phyloP scores from a whole-genome alignment of 2,329 filamentous ascomycete species.

The Colletotrichum trifolii region DNA sequence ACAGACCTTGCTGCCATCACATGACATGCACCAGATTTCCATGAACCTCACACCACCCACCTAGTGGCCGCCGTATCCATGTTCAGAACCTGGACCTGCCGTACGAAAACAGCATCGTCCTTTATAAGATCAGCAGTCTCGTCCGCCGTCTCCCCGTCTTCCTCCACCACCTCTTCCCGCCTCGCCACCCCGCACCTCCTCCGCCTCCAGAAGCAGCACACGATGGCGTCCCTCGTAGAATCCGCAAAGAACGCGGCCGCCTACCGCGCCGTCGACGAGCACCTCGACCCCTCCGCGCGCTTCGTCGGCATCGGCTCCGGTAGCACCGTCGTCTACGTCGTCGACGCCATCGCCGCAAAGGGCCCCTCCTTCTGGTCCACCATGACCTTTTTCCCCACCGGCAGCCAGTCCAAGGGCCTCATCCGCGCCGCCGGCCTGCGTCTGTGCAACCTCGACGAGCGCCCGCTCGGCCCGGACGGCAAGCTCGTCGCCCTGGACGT shows the following conservation, averaged over 20 bases:
- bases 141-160: background rate
- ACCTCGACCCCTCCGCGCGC: slow-evolving; percentile 71
- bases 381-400: slow-evolving; percentile 92
- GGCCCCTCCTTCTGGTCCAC: slow-evolving; percentile 62
- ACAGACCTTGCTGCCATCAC: slow-evolving; percentile 31
- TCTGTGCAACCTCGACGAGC: slow-evolving; percentile 80
- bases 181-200: slow-evolving; percentile 13
- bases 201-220: slow-evolving; percentile 6
- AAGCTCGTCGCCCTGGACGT: slow-evolving; percentile 76
- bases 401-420: slow-evolving; percentile 88
- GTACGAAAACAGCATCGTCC: background rate
- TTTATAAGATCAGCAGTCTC: slow-evolving; percentile 28
- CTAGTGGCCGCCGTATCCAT: slow-evolving; percentile 15
- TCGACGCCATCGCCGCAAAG: slow-evolving; percentile 79
- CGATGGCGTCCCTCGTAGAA: slow-evolving; percentile 64
- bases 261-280: slow-evolving; percentile 77
- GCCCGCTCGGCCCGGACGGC: slow-evolving; percentile 67
- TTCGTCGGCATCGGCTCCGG: slow-evolving; percentile 85
- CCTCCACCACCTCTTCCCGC: background rate
- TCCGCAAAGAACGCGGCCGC: slow-evolving; percentile 81
- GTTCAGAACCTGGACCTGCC: slow-evolving; percentile 18
- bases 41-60: slow-evolving; percentile 2
- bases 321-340: slow-evolving; percentile 85
- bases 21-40: slow-evolving; percentile 28
- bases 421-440: slow-evolving; percentile 83